These are phyloP conservation scores for Xylariaceae sp. DNA, from an alignment of 2,329 filamentous ascomycete genomes.

Conservation along the genomic window DNA sequence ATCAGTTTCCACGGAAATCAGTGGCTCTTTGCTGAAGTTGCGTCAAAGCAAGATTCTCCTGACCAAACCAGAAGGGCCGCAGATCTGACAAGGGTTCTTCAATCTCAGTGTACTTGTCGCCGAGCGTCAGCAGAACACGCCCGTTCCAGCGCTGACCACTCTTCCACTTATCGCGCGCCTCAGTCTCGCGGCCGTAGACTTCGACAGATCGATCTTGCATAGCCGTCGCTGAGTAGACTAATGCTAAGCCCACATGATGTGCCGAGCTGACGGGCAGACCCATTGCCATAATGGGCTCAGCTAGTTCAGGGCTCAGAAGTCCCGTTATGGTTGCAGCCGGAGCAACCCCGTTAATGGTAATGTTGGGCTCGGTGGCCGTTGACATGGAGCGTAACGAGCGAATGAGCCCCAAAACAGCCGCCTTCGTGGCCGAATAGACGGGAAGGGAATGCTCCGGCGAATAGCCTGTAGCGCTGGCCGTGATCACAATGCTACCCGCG, in stretches of 20 bases:
- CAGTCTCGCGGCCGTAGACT: slow-evolving; percentile 34
- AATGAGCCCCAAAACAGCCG: slow-evolving; percentile 29
- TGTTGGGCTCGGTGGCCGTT: slow-evolving; percentile 21
- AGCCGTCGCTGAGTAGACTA: slow-evolving; percentile 36
- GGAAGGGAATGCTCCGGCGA: slow-evolving; percentile 35
- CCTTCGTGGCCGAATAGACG: slow-evolving; percentile 25
- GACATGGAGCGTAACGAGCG: slow-evolving; percentile 31
- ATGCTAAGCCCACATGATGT: slow-evolving; percentile 32
- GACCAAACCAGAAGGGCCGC: slow-evolving; percentile 31
- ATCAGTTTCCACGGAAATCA: slow-evolving; percentile 4
- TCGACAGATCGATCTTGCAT: slow-evolving; percentile 31
- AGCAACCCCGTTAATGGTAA: slow-evolving; percentile 38
- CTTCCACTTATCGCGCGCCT: slow-evolving; percentile 6
- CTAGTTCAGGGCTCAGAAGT: slow-evolving; percentile 27
- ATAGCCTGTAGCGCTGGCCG: slow-evolving; percentile 35
- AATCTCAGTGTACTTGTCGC: slow-evolving; percentile 34
- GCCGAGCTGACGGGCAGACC: slow-evolving; percentile 34
- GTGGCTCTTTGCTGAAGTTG: slow-evolving; percentile 28
- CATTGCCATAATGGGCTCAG: slow-evolving; percentile 25
- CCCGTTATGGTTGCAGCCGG: slow-evolving; percentile 34
- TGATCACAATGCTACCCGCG: slow-evolving; percentile 37
- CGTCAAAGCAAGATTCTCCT: slow-evolving; percentile 27
- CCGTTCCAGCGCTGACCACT: slow-evolving; percentile 33
- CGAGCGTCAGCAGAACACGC: slow-evolving; percentile 33
- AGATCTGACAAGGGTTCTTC: slow-evolving; percentile 28